phyloP scores from a whole-genome alignment of 1,284 basidiomycete species.

The Apiotrichum montevideense region DNA sequence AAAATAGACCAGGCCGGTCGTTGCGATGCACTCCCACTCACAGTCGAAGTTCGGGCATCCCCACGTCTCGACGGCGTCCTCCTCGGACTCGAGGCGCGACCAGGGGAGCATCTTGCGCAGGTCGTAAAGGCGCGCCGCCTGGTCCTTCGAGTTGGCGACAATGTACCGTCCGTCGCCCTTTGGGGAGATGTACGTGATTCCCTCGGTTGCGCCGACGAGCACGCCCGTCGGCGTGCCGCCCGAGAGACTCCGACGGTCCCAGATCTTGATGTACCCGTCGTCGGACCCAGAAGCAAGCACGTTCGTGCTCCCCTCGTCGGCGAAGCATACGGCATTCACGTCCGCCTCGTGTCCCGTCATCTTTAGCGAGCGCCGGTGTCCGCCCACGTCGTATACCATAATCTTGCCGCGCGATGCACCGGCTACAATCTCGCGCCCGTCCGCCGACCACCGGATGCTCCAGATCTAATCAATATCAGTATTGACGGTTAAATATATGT shows the following conservation, averaged over 20 bases:
- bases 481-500: too few species aligned
- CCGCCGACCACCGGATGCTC: constrained; percentile 91
- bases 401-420: constrained; percentile 48
- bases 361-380: constrained; percentile 69
- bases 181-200: constrained; percentile 80
- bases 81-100: constrained; percentile 60
- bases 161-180: constrained; percentile 89
- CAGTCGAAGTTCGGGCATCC: constrained; percentile 68
- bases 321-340: constrained; percentile 95
- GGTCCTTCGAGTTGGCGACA: constrained; percentile 97
- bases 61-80: constrained; percentile 51
- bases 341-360: constrained; percentile 82
- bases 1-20: neutral
- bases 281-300: constrained; percentile 90
- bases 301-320: constrained; percentile 84
- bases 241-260: constrained; percentile 85
- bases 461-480: constrained; percentile 56
- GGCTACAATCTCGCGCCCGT: constrained; percentile 79
- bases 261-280: constrained; percentile 90
- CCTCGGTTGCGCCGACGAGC: constrained; percentile 90
- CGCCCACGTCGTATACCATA: constrained; percentile 82
- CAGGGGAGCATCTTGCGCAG: constrained; percentile 82
- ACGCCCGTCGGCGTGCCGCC: constrained; percentile 83
- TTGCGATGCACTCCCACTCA: constrained; percentile 42
- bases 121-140: constrained; percentile 88